Percentiles rank a stretch among this genome's conserved stretches.
Conservation (phyloP, 2,329 filamentous ascomycete genomes). For the Bipolaris oryzae region DNA sequence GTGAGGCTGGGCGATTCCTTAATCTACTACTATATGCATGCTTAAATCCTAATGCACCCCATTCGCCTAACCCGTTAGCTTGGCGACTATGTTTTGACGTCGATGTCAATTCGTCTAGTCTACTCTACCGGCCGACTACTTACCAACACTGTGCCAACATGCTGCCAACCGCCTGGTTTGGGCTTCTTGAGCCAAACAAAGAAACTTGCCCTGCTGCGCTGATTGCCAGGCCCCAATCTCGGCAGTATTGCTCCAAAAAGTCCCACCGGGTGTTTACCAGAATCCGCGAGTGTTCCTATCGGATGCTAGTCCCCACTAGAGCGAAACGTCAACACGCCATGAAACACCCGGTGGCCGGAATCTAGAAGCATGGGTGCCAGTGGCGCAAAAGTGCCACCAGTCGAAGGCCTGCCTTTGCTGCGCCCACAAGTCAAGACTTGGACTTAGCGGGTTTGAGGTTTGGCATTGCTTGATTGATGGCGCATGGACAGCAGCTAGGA, state of each 20-base stretch:
- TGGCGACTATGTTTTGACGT: slow-evolving; percentile 1
- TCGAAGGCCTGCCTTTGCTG: slow-evolving; percentile 1
- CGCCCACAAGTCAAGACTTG: not conserved
- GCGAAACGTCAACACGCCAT: slow-evolving; percentile 1
- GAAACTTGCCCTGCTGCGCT: not conserved
- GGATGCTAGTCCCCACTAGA: not conserved
- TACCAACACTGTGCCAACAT: not conserved
- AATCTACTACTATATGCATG: not conserved
- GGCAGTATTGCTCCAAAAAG: slow-evolving; percentile 5
- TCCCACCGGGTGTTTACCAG: slow-evolving; percentile 17
- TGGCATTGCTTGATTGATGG: slow-evolving; percentile 8
- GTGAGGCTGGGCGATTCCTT: not conserved
- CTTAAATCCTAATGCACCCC: slow-evolving; percentile 4
- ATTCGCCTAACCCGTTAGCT: not conserved
- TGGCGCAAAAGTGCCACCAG: slow-evolving; percentile 6
- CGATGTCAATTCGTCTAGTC: not conserved
- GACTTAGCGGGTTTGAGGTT: slow-evolving; percentile 7
- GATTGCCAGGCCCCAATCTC: slow-evolving; percentile 10
- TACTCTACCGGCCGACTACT: no score
- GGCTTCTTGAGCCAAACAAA: no score
- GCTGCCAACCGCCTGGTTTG: not conserved
- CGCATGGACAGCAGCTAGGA: slow-evolving; percentile 4
- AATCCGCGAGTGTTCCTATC: not conserved
- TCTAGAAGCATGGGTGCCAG: slow-evolving; percentile 6
- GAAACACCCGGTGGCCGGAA: slow-evolving; percentile 15